Conservation (phyloP, 2,329 filamentous ascomycete species). For the Ceratocystis eucalypticola region DNA sequence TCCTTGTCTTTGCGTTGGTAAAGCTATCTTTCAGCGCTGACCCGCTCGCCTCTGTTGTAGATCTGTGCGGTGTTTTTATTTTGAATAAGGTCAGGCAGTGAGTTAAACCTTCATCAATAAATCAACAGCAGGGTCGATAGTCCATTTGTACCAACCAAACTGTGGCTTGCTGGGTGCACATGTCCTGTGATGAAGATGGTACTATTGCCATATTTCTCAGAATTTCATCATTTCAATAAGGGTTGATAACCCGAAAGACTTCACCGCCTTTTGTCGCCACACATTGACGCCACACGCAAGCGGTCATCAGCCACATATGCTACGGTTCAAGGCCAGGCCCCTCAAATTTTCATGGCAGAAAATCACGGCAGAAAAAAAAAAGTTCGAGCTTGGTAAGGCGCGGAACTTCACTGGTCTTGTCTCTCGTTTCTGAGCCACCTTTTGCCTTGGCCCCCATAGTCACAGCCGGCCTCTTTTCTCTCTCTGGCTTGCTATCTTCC, state of each 20-base stretch:
- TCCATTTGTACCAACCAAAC: no score
- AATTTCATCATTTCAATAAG: not conserved
- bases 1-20: not conserved
- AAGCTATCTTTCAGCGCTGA: not conserved
- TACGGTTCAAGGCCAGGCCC: slow-evolving; percentile 11
- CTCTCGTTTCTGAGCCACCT: not conserved
- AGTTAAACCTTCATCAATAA: not conserved
- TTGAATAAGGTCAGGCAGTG: not conserved
- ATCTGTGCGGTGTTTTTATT: not conserved
- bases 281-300: not conserved
- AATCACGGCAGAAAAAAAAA: slow-evolving; percentile 16
- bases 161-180: no score
- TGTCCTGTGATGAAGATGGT: no score
- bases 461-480: not conserved
- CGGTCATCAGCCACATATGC: slow-evolving; percentile 9
- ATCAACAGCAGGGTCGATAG: no score
- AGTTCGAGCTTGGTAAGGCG: slow-evolving; percentile 14
- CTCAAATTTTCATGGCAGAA: slow-evolving; percentile 18
- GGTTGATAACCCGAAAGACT: not conserved
- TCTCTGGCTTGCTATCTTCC: not conserved
- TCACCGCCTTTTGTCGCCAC: slow-evolving; percentile 10
- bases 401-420: not conserved
- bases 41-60: not conserved
- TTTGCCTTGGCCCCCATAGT: no score
- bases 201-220: no score